Base-by-base conservation (phyloP, 495 filamentous ascomycete genomes). In the Podospora appendiculata region DNA sequence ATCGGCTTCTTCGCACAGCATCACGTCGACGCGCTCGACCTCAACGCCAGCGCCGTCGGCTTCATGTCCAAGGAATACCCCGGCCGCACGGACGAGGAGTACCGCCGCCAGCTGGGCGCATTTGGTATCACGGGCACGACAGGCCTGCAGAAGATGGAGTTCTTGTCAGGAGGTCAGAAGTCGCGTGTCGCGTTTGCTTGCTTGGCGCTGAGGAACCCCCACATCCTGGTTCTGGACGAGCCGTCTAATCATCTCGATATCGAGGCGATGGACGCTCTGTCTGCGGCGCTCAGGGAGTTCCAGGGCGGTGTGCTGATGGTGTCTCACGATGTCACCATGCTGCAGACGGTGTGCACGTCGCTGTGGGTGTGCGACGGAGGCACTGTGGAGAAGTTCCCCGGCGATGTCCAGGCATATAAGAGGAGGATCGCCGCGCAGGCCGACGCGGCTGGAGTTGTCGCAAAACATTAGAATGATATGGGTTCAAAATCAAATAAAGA, bases 101-200 rank as follows among this genome's bases (percentile, higher is more conserved):
- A 99, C 70, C 87, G 93, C 18, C 78, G 94, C 25, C 90, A 96
- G 69, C 79, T 99, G 14, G 93, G 93, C 56, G 93, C 93, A 0
- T 98, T 99, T 65, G 93, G 93, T 70, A 96, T 99, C 67, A 99
- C 94, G 6, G 93, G 93, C 61, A 97, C 87, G 67, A 97, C 93
- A 10, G 93, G 92, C 57, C 78, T 99, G 14, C 94, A 99, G 64
- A 93, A 93, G 65, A 96, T 99, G 90, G 90, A 77, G 36, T 65
- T 96, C 46, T 69, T 99, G 12, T 99, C 93, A 8, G 93, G 93
- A 76, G 93, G 93, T 72, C 93, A 99, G 70, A 99, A 99, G 70
- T 96, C 90, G 25, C 86, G 93, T 71, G 93, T 99, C 1, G 94
- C 93, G 18, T 99, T 99, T 67, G 90, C 93, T 19, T 96, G 91